Conservation (phyloP, 2,329 filamentous ascomycete genomes). For the Calonectria fujianensis region DNA sequence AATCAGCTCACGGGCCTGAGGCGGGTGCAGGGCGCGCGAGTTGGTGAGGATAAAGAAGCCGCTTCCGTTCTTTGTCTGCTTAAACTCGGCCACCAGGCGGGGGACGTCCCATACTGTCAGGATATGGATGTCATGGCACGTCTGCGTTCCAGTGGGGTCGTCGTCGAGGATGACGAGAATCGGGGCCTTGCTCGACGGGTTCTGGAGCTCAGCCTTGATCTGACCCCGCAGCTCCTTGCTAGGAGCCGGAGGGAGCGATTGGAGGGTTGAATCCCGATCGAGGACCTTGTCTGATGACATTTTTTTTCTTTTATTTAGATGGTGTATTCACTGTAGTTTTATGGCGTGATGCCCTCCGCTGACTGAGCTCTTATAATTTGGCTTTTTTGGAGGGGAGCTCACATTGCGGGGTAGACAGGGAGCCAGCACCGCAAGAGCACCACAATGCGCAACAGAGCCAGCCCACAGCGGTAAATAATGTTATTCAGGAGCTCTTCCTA, state of each 20-base stretch:
- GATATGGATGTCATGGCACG: slow-evolving; percentile 74
- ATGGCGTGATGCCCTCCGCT: slow-evolving; percentile 18
- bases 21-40: slow-evolving; percentile 72
- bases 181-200: slow-evolving; percentile 47
- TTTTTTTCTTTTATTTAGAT: not conserved
- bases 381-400: slow-evolving; percentile 25
- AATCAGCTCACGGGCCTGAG: slow-evolving; percentile 68
- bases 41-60: slow-evolving; percentile 79
- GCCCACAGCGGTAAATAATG: not conserved
- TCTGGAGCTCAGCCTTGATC: slow-evolving; percentile 36
- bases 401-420: slow-evolving; percentile 10
- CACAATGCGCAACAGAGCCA: not conserved
- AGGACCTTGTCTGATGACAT: slow-evolving; percentile 37
- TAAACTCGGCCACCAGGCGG: slow-evolving; percentile 67
- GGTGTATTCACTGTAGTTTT: not conserved
- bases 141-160: slow-evolving; percentile 77
- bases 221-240: slow-evolving; percentile 40
- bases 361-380: slow-evolving; percentile 29
- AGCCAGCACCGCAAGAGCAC: not conserved
- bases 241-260: slow-evolving; percentile 40
- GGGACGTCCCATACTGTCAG: slow-evolving; percentile 71
- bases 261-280: slow-evolving; percentile 32
- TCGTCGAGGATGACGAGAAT: slow-evolving; percentile 70
- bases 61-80: slow-evolving; percentile 55
- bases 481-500: not conserved